phyloP scores from a whole-genome alignment of 2,329 filamentous ascomycete genomes.

The Xylaria sp. region DNA sequence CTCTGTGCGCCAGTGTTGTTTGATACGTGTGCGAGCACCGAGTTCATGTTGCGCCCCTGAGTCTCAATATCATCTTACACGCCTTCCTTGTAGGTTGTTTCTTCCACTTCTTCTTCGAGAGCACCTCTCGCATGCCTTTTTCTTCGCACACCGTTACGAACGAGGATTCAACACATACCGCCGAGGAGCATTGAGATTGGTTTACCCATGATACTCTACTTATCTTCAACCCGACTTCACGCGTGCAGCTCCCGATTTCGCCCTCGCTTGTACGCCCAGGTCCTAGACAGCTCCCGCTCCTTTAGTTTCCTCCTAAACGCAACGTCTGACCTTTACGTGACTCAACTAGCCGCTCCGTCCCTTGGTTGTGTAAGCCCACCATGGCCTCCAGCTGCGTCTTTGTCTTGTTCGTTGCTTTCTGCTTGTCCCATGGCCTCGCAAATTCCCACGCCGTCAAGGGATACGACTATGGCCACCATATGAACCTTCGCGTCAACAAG shows the following conservation, averaged over 20 bases:
- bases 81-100: constrained; percentile 10
- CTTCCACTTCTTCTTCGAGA: not conserved
- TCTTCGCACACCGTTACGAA: constrained; percentile 17
- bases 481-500: constrained; percentile 52
- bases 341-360: not conserved
- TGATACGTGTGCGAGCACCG: not conserved
- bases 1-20: constrained; percentile 1
- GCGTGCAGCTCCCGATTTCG: constrained; percentile 6
- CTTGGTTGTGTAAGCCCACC: constrained; percentile 8
- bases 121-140: not conserved
- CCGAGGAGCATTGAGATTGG: not conserved
- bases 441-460: constrained; percentile 31
- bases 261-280: constrained; percentile 12
- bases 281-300: not conserved
- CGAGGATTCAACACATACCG: constrained; percentile 4
- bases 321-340: constrained; percentile 12
- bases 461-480: constrained; percentile 64
- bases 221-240: constrained; percentile 10
- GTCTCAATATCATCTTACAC: constrained; percentile 18
- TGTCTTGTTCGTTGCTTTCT: constrained; percentile 22
- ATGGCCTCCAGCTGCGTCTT: constrained; percentile 25
- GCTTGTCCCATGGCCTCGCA: constrained; percentile 29
- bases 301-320: not conserved
- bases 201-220: constrained; percentile 1
- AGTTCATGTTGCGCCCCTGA: constrained; percentile 19